These are phyloP conservation scores for Talaromyces rugulosus DNA, from an alignment of 2,329 filamentous ascomycete species.

Conservation along the genomic window DNA sequence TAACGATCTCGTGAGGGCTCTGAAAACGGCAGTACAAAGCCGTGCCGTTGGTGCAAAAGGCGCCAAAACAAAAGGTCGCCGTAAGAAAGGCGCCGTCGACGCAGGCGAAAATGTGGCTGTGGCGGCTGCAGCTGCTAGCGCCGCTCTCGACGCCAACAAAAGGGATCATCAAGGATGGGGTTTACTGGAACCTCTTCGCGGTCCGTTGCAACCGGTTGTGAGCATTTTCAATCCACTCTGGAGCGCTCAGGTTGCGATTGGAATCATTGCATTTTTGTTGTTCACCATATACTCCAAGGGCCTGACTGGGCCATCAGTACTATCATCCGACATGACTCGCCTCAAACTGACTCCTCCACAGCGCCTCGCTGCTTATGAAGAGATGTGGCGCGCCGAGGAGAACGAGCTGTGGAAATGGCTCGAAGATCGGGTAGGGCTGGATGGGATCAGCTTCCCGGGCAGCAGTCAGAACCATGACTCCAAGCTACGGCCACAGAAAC, in stretches of 20 bases:
- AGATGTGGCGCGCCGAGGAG: conserved; percentile 86
- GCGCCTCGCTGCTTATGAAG: conserved; percentile 78
- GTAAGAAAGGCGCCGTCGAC: conserved; percentile 49
- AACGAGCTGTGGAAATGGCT: conserved; percentile 90
- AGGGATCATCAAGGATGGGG: conserved; percentile 63
- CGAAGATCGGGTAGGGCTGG: conserved; percentile 76
- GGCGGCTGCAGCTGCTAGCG: conserved; percentile 42
- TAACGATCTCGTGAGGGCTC: conserved; percentile 69
- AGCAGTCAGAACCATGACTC: conserved; percentile 24
- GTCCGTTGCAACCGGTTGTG: conserved; percentile 63
- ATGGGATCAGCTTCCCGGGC: conserved; percentile 44
- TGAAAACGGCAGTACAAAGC: conserved; percentile 67
- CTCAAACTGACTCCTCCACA: conserved; percentile 51
- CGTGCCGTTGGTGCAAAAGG: conserved; percentile 47
- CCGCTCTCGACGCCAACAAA: conserved; percentile 34
- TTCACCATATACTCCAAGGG: conserved; percentile 68
- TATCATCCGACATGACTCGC: conserved; percentile 33
- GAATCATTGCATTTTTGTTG: conserved; percentile 67
- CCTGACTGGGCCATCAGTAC: conserved; percentile 29
- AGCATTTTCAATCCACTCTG: conserved; percentile 68
- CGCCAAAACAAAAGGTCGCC: conserved; percentile 56
- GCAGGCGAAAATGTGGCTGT: conserved; percentile 30
- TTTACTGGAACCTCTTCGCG: conserved; percentile 70
- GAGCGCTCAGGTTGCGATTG: conserved; percentile 72
- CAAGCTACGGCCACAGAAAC: conserved; percentile 40